Percentiles rank a stretch among this genome's conserved stretches.
These are phyloP conservation scores for Truncatella angustata DNA, from an alignment of 2,329 filamentous ascomycete genomes.

Conservation along the genomic window DNA sequence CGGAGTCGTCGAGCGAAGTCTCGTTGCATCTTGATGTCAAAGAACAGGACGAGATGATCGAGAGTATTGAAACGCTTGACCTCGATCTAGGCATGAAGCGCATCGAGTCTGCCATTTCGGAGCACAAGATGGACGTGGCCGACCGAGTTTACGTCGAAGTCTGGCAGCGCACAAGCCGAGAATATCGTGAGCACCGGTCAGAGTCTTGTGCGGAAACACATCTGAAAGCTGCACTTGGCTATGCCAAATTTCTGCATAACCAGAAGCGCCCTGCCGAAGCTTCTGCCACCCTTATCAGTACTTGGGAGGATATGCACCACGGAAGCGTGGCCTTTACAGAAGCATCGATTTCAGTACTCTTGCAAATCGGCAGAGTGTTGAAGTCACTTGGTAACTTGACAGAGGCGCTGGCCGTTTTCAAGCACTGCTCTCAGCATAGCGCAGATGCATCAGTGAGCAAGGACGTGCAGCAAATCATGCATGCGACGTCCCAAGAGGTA, in stretches of 20 bases:
- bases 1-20: not conserved
- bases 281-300: constrained; percentile 40
- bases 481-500: constrained; percentile 39
- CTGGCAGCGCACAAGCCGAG: constrained; percentile 48
- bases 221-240: constrained; percentile 42
- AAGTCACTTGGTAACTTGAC: constrained; percentile 41
- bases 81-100: not conserved
- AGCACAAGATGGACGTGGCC: constrained; percentile 27
- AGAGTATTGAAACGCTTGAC: not conserved
- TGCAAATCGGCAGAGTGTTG: constrained; percentile 42
- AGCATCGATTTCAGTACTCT: constrained; percentile 32
- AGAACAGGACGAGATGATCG: constrained; percentile 8
- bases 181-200: constrained; percentile 39
- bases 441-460: constrained; percentile 31
- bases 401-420: constrained; percentile 46
- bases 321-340: constrained; percentile 36
- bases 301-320: constrained; percentile 45
- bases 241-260: constrained; percentile 43
- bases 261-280: constrained; percentile 44
- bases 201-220: constrained; percentile 46
- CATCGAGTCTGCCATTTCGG: not conserved
- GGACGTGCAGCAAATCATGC: constrained; percentile 41
- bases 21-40: not conserved
- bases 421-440: constrained; percentile 33
- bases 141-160: constrained; percentile 47